Evolutionary conservation across 164 flowering plant species (phyloP).

Genomic region (Chimonanthus praecox): DNA sequence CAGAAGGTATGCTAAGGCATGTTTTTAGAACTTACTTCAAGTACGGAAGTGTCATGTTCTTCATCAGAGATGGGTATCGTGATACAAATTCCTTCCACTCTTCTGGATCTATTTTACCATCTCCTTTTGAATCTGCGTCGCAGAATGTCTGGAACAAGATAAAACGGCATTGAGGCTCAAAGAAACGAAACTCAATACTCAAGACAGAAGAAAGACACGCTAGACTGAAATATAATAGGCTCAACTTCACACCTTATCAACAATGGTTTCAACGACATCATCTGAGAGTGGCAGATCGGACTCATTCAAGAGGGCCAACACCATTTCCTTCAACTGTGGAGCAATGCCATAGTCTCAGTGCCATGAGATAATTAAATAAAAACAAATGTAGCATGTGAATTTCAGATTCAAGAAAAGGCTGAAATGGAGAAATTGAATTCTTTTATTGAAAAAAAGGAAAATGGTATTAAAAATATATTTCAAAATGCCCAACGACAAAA

Average conservation of each 20-base stretch:
- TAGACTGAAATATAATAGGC: not conserved
- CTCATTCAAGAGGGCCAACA: constrained; percentile 68
- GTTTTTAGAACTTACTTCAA: constrained; percentile 37
- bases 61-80: constrained; percentile 50
- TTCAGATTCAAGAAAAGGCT: not conserved
- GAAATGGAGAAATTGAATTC: too few relatives aligned
- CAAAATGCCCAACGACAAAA: too few relatives aligned
- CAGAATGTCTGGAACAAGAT: constrained; percentile 38
- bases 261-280: constrained; percentile 61
- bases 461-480: too few relatives aligned
- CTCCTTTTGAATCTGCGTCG: constrained; percentile 65
- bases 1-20: not conserved
- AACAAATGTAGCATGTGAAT: not conserved
- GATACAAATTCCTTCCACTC: constrained; percentile 72
- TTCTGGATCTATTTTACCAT: constrained; percentile 65
- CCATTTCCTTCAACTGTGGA: constrained; percentile 68
- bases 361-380: not conserved
- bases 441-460: too few relatives aligned
- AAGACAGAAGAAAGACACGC: not conserved
- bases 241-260: constrained; percentile 35
- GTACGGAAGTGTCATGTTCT: constrained; percentile 77
- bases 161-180: not conserved
- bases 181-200: not conserved
- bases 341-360: not conserved
- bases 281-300: constrained; percentile 65